Evolutionary conservation across 2,329 filamentous ascomycete species (phyloP).

Genomic region (Cordyceps pruinosa): DNA sequence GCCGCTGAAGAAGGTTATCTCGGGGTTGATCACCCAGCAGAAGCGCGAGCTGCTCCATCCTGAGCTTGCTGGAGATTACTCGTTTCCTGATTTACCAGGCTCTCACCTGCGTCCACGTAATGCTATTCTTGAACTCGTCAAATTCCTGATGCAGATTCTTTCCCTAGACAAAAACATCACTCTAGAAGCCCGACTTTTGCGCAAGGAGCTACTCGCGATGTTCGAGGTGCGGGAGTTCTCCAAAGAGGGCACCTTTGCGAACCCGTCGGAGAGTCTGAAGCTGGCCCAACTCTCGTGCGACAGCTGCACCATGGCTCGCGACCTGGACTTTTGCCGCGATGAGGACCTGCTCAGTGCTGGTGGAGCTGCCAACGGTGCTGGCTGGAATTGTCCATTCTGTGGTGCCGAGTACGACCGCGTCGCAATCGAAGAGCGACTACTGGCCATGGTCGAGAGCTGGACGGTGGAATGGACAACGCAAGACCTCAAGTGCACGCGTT

Average conservation of each 20-base stretch:
- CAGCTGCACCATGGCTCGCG: constrained; percentile 80
- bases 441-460: constrained; percentile 67
- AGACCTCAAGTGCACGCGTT: constrained; percentile 73
- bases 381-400: constrained; percentile 76
- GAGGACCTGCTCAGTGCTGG: constrained; percentile 57
- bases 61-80: constrained; percentile 79
- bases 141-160: constrained; percentile 86
- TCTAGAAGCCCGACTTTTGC: constrained; percentile 77
- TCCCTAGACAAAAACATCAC: constrained; percentile 85
- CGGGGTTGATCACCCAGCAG: constrained; percentile 73
- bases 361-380: constrained; percentile 24
- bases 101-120: constrained; percentile 52
- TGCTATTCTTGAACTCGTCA: constrained; percentile 83
- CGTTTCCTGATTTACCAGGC: constrained; percentile 73
- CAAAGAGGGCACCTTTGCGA: constrained; percentile 77
- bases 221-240: constrained; percentile 96
- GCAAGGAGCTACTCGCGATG: constrained; percentile 80
- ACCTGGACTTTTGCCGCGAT: constrained; percentile 89
- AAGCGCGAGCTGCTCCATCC: constrained; percentile 84
- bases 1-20: constrained; percentile 83
- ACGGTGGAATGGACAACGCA: constrained; percentile 79
- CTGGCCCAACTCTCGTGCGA: constrained; percentile 76
- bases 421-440: constrained; percentile 73
- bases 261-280: constrained; percentile 70
- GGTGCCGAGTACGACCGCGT: constrained; percentile 69